These are phyloP conservation scores for Podospora sp. DNA, from an alignment of 495 filamentous ascomycete species.

Conservation along the genomic window DNA sequence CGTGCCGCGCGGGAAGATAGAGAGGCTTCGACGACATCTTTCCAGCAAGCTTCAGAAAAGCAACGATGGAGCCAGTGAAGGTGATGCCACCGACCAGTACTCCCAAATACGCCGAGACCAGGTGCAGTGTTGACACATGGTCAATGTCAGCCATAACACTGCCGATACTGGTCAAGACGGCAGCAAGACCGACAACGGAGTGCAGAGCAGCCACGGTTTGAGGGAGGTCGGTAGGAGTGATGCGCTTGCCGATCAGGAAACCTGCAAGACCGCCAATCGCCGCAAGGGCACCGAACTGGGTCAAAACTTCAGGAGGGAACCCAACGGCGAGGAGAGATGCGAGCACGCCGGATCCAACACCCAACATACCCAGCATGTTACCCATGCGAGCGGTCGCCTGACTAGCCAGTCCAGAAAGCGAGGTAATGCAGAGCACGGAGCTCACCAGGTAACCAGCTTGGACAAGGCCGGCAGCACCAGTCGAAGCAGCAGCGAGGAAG, in stretches of 20 bases:
- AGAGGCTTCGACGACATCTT: conserved; percentile 73
- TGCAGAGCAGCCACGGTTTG: conserved; percentile 82
- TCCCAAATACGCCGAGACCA: conserved; percentile 78
- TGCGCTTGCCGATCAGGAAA: conserved; percentile 74
- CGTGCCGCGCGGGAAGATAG: conserved; percentile 68
- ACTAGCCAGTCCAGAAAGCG: conserved; percentile 71
- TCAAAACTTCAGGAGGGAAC: conserved; percentile 69
- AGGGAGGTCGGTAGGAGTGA: conserved; percentile 77
- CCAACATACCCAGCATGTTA: conserved; percentile 79
- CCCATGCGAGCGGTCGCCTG: conserved; percentile 77
- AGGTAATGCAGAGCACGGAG: conserved; percentile 74
- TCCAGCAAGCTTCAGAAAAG: conserved; percentile 77
- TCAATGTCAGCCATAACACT: conserved; percentile 71
- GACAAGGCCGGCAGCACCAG: conserved; percentile 76
- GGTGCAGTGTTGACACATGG: conserved; percentile 69
- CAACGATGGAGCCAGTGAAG: conserved; percentile 81
- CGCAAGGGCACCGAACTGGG: conserved; percentile 73
- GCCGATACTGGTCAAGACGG: conserved; percentile 79
- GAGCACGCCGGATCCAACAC: conserved; percentile 74
- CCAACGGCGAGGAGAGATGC: conserved; percentile 78
- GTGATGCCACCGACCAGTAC: conserved; percentile 81
- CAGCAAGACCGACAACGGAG: conserved; percentile 79
- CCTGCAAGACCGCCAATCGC: conserved; percentile 63
- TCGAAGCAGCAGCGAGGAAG: conserved; percentile 71
- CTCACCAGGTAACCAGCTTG: conserved; percentile 81